Evolutionary conservation across 1,139 yeast genomes (phyloP).

Genomic region (Geotrichum bryndzae): DNA sequence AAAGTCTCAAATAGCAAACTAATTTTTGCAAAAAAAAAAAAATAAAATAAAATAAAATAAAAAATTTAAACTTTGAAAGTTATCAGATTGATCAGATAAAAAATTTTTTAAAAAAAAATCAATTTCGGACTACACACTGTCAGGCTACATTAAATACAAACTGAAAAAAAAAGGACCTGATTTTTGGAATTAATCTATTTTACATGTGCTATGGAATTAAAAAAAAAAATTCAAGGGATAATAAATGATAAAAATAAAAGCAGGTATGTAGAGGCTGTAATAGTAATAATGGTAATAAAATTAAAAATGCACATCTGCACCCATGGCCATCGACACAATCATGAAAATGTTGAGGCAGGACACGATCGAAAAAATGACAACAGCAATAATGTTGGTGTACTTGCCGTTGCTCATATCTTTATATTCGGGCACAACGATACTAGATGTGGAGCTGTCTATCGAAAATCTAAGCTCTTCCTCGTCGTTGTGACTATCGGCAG

Average conservation of each 20-base stretch:
- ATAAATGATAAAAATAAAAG: background rate
- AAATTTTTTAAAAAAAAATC: too few relatives aligned
- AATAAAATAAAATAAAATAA: too few relatives aligned
- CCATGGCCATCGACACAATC: constrained; percentile 57
- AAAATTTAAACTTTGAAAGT: too few relatives aligned
- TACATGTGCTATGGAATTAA: background rate
- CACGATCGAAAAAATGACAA: constrained; percentile 65
- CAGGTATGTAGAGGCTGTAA: background rate
- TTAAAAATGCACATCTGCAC: constrained; percentile 58
- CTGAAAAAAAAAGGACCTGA: background rate
- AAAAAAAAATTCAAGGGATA: background rate
- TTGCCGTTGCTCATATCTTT: constrained; percentile 64
- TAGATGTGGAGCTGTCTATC: constrained; percentile 15
- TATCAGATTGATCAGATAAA: too few relatives aligned
- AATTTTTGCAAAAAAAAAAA: too few relatives aligned
- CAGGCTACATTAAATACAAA: too few relatives aligned
- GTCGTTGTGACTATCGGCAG: background rate
- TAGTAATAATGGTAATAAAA: background rate
- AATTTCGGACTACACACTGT: too few relatives aligned
- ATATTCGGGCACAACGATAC: constrained; percentile 24
- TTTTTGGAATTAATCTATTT: background rate
- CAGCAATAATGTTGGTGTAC: constrained; percentile 48
- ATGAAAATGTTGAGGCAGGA: constrained; percentile 68
- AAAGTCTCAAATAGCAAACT: too few relatives aligned
- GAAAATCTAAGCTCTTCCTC: constrained; percentile 6